Evolutionary conservation across 2,329 filamentous ascomycete species (phyloP).

Genomic region (Pestalotiopsis sp.): DNA sequence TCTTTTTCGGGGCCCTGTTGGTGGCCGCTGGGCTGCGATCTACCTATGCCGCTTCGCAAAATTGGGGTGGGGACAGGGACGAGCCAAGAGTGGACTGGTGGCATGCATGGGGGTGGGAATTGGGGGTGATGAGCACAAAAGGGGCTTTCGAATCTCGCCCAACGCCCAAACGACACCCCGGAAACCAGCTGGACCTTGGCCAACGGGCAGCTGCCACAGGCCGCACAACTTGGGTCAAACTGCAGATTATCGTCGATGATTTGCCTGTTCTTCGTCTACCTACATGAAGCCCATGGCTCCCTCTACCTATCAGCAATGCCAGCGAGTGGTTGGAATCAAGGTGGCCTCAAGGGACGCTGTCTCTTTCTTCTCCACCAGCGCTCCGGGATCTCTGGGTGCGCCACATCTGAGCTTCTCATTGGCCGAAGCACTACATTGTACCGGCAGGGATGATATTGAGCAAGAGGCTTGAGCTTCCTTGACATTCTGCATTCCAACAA

Average conservation of each 20-base stretch:
- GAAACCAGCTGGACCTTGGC: background rate
- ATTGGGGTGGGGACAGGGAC: constrained; percentile 9
- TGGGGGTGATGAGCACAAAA: constrained; percentile 1
- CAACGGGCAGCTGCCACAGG: background rate
- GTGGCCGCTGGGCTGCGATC: background rate
- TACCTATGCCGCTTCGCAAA: constrained; percentile 6
- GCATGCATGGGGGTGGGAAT: constrained; percentile 4
- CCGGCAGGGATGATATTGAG: constrained; percentile 4
- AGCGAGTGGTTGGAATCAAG: constrained; percentile 4
- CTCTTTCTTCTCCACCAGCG: background rate
- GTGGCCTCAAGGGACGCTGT: background rate
- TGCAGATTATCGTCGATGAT: background rate
- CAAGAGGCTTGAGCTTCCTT: constrained; percentile 8
- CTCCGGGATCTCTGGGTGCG: background rate
- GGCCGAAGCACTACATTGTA: background rate
- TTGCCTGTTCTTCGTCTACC: background rate
- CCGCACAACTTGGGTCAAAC: background rate
- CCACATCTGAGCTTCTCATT: constrained; percentile 9
- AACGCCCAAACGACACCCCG: background rate
- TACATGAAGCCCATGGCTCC: background rate
- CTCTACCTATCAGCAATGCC: background rate
- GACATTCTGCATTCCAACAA: background rate
- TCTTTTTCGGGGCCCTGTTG: constrained; percentile 1
- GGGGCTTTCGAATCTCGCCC: constrained; percentile 1
- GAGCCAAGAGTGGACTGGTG: background rate